These are phyloP conservation scores for Cudoniella acicularis DNA, from an alignment of 495 filamentous ascomycete species.

Conservation along the genomic window DNA sequence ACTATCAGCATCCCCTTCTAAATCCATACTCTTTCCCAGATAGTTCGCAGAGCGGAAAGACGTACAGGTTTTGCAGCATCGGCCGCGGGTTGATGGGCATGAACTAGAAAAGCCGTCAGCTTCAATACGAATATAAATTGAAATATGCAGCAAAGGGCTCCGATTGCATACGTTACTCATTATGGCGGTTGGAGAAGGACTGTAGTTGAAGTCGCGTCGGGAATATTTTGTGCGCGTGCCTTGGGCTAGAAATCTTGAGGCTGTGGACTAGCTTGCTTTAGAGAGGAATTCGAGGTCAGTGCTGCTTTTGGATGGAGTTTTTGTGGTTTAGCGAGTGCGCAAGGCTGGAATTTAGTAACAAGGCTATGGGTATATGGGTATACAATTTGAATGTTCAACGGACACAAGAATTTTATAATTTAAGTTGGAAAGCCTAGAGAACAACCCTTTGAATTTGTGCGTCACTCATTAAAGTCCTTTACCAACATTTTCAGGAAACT, in stretches of 20 bases:
- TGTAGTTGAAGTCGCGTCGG: conserved; percentile 4
- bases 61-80: conserved; percentile 82
- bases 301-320: conserved; percentile 10
- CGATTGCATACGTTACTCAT: conserved; percentile 22
- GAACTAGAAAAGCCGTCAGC: conserved; percentile 45
- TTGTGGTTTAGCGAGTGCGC: conserved; percentile 5
- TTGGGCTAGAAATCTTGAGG: conserved; percentile 18
- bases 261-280: conserved; percentile 3
- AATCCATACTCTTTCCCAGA: neutral
- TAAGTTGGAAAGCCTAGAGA: too few relatives aligned
- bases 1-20: neutral
- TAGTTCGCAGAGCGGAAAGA: conserved; percentile 15
- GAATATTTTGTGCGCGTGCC: conserved; percentile 5
- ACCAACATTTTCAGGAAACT: too few relatives aligned
- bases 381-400: neutral
- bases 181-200: conserved; percentile 3
- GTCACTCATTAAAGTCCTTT: too few relatives aligned
- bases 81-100: conserved; percentile 88
- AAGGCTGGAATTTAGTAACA: conserved; percentile 9
- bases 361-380: too few relatives aligned
- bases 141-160: neutral
- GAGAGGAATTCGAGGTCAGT: neutral
- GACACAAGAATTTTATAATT: neutral
- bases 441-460: too few relatives aligned
- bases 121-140: too few relatives aligned